phyloP scores from a whole-genome alignment of 192 early-diverging fungal genomes.

The Podila horticola region DNA sequence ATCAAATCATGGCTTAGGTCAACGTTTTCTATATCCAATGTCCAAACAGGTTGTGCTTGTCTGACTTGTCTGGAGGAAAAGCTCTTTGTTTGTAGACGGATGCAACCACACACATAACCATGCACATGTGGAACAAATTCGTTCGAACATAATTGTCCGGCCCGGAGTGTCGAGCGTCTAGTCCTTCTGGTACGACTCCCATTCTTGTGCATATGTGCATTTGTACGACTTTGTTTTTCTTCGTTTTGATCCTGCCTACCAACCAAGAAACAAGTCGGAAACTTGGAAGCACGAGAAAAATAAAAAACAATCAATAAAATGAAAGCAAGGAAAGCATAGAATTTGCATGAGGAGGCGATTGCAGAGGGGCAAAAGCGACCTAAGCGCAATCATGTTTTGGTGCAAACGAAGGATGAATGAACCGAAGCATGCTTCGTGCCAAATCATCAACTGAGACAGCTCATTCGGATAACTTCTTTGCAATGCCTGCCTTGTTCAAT shows the following conservation, averaged over 20 bases:
- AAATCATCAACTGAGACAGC: too few relatives aligned
- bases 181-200: background rate
- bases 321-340: too few relatives aligned
- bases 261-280: too few relatives aligned
- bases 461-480: too few relatives aligned
- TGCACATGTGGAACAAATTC: background rate
- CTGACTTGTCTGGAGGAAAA: slow-evolving; percentile 2
- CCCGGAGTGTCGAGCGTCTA: slow-evolving; percentile 4
- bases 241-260: background rate
- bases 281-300: too few relatives aligned
- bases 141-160: background rate
- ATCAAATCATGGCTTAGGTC: background rate
- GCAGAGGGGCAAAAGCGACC: too few relatives aligned
- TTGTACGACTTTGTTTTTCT: background rate
- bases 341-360: too few relatives aligned
- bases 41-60: slow-evolving; percentile 8
- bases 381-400: too few relatives aligned
- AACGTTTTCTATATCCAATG: slow-evolving; percentile 10
- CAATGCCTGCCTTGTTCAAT: too few relatives aligned
- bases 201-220: slow-evolving; percentile 4
- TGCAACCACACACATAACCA: background rate
- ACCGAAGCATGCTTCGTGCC: too few relatives aligned
- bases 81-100: slow-evolving; percentile 3
- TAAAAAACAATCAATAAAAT: too few relatives aligned
- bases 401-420: too few relatives aligned